phyloP scores from a whole-genome alignment of 1,139 yeast species.

The Suhomyces ambrosiae region DNA sequence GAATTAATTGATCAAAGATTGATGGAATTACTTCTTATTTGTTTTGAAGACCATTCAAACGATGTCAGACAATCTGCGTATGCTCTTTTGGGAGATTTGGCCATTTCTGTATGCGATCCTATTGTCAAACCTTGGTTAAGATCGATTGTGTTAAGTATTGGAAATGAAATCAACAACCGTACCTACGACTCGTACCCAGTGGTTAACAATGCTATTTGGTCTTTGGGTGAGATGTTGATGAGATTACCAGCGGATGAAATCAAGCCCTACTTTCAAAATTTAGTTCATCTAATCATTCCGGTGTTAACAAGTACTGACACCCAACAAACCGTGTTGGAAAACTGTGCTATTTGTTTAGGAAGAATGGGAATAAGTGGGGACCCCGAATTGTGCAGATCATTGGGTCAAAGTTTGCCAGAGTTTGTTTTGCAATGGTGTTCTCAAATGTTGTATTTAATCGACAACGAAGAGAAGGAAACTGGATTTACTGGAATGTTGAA shows the following conservation, averaged over 20 bases:
- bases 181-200: conserved; percentile 59
- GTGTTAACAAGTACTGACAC: conserved; percentile 60
- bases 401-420: conserved; percentile 57
- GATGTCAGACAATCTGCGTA: conserved; percentile 93
- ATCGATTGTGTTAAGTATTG: conserved; percentile 61
- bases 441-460: conserved; percentile 63
- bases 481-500: conserved; percentile 77
- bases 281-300: conserved; percentile 65
- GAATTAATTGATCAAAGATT: conserved; percentile 60
- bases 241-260: conserved; percentile 54
- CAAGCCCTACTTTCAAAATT: conserved; percentile 60
- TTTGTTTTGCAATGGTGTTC: conserved; percentile 69
- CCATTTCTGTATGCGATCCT: conserved; percentile 58
- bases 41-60: conserved; percentile 73
- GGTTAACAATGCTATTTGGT: conserved; percentile 91
- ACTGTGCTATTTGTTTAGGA: conserved; percentile 93
- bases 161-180: conserved; percentile 64
- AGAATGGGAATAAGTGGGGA: conserved; percentile 74
- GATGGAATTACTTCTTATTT: conserved; percentile 64
- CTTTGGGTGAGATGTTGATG: conserved; percentile 82
- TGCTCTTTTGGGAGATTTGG: conserved; percentile 88
- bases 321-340: conserved; percentile 72
- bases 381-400: conserved; percentile 53
- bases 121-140: conserved; percentile 60
- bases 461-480: conserved; percentile 79